Base-by-base conservation (phyloP, 306 rosid genomes). In the Glycyrrhiza uralensis region DNA sequence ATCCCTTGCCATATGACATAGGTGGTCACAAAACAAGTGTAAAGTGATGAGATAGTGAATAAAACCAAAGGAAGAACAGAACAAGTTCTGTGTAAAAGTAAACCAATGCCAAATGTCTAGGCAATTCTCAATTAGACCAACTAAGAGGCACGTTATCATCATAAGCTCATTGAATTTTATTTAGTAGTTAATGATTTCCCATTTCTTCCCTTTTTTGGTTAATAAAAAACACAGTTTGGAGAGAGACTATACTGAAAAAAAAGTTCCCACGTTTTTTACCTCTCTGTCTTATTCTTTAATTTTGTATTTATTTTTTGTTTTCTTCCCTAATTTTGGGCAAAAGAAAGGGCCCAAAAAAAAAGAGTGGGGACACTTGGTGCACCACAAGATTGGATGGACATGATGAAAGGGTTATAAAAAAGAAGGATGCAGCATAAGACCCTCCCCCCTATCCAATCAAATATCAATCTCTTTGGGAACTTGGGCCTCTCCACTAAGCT, bases 391-490 rank as follows among this genome's bases (percentile, higher is more conserved):
- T 77, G 49, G 75, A 86, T 71, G 83, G 91, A 55, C 38, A 87
- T 83, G 78, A 80, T 79, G 83, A 80, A 78, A 70, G 75, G 84
- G 22, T 83, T 69, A 78, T 83, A 58, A 80, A 80, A n/a, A 90
- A 82, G 84, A 81, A 77, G 80, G 80, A 80, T 42, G 87, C 76
- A 76, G 87, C 76, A 76, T 15, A 71, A 80, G 87, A 81, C 87
- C 93, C 92, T 80, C 87, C 70, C 65, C 87, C 76, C 71, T 41
- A 61, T 86, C 83, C 85, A 66, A 86, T 89, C 90, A 80, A 81
- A 36, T 60, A 78, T 84, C 87, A 76, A 93, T 93, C 96, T 86
- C 98, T 89, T 90, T 93, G 72, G 98, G 98, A 87, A 93, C 92
- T 93, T 90, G 98, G 96, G 96, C 88, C 89, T 89, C 92, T 77